These are phyloP conservation scores for Linderina pennispora DNA, from an alignment of 192 early-diverging fungal genomes.

Conservation along the genomic window DNA sequence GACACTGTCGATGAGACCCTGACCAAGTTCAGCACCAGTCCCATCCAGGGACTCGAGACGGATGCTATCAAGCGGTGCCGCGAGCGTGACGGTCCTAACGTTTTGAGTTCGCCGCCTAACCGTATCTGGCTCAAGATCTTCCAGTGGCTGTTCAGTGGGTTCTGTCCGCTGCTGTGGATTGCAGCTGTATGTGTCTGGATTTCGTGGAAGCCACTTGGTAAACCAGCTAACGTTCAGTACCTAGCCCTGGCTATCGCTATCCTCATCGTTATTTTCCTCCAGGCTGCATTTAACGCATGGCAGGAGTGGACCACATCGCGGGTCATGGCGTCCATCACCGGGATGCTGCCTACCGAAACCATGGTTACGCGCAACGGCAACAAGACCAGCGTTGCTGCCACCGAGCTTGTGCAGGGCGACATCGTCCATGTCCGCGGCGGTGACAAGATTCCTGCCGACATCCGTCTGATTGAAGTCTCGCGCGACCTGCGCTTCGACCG, in stretches of 20 bases:
- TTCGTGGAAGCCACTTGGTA: slow-evolving; percentile 46
- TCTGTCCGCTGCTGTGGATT: slow-evolving; percentile 54
- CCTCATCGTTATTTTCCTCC: slow-evolving; percentile 52
- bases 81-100: not conserved
- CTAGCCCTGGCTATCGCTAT: slow-evolving; percentile 45
- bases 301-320: slow-evolving; percentile 52
- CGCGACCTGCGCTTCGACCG: slow-evolving; percentile 80
- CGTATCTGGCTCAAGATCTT: not conserved
- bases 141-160: slow-evolving; percentile 40
- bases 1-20: not conserved
- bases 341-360: slow-evolving; percentile 52
- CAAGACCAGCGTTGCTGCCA: not conserved
- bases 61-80: not conserved
- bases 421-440: slow-evolving; percentile 21
- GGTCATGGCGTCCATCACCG: slow-evolving; percentile 59
- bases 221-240: slow-evolving; percentile 29
- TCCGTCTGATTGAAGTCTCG: slow-evolving; percentile 54
- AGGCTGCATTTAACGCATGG: slow-evolving; percentile 52
- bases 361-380: slow-evolving; percentile 53
- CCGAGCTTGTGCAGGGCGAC: not conserved
- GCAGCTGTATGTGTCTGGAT: slow-evolving; percentile 50
- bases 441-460: slow-evolving; percentile 66
- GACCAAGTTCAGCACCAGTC: not conserved
- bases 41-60: not conserved
- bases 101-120: not conserved